Evolutionary conservation across 2,329 filamentous ascomycete species (phyloP).

Genomic region (Onygenales sp.): DNA sequence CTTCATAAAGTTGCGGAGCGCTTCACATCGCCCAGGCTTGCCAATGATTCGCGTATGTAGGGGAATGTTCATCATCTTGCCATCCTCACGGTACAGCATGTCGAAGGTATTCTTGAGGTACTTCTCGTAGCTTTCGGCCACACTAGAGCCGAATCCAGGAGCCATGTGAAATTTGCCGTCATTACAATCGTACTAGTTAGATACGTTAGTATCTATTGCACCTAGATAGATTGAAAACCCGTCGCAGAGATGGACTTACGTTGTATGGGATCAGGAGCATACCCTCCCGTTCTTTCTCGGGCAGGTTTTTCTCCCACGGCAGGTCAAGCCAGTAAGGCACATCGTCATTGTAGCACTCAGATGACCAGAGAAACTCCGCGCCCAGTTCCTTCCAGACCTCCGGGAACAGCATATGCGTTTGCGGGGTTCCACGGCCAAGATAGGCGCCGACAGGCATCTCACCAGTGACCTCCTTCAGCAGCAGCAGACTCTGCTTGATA

Average conservation of each 20-base stretch:
- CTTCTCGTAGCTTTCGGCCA: conserved; percentile 27
- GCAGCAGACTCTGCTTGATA: neutral
- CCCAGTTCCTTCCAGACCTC: conserved; percentile 46
- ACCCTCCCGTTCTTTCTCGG: conserved; percentile 29
- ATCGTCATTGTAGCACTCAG: conserved; percentile 46
- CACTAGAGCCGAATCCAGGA: conserved; percentile 36
- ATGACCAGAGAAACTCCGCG: conserved; percentile 40
- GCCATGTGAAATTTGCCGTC: conserved; percentile 41
- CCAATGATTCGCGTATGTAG: conserved; percentile 46
- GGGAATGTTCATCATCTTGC: conserved; percentile 51
- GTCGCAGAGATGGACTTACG: neutral
- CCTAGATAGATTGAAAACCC: no score
- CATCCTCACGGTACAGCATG: conserved; percentile 44
- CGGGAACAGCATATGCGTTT: conserved; percentile 37
- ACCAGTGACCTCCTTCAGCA: conserved; percentile 16
- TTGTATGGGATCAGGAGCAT: conserved; percentile 47
- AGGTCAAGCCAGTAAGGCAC: conserved; percentile 48
- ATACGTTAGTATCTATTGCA: no score
- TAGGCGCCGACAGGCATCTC: conserved; percentile 43
- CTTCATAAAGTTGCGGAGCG: conserved; percentile 38
- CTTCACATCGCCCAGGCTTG: conserved; percentile 42
- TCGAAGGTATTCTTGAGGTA: conserved; percentile 42
- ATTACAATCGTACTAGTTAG: conserved; percentile 41
- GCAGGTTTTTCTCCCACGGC: conserved; percentile 35
- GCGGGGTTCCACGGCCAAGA: conserved; percentile 38